phyloP scores from a whole-genome alignment of 1,284 basidiomycete species.

The Heterobasidion occidentale region DNA sequence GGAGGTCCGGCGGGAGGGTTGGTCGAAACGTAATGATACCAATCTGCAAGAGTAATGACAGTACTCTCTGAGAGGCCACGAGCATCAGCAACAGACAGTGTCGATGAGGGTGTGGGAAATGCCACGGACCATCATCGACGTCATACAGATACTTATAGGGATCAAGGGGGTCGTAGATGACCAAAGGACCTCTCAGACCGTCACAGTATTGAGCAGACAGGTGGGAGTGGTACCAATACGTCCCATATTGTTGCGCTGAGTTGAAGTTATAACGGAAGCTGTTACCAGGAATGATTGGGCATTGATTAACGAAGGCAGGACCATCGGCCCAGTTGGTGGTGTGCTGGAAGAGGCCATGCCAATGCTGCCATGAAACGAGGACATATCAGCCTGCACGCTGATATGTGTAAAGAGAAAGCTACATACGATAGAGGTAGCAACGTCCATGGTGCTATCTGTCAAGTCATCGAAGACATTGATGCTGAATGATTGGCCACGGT shows the following conservation, averaged over 20 bases:
- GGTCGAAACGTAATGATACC: constrained; percentile 13
- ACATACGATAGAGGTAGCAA: constrained; percentile 4
- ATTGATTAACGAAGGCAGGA: constrained; percentile 14
- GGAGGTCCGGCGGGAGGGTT: not conserved
- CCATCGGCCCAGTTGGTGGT: constrained; percentile 24
- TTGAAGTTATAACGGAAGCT: constrained; percentile 9
- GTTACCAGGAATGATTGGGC: constrained; percentile 12
- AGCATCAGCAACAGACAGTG: too few relatives aligned
- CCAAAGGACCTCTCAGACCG: constrained; percentile 21
- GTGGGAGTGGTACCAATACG: constrained; percentile 1
- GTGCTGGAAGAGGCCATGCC: constrained; percentile 16
- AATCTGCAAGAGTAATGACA: constrained; percentile 18
- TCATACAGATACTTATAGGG: constrained; percentile 8
- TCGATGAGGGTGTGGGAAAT: not conserved
- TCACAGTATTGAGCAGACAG: constrained; percentile 23
- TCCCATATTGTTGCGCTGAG: not conserved
- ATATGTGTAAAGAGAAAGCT: not conserved
- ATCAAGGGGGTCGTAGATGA: constrained; percentile 14
- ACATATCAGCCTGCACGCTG: not conserved
- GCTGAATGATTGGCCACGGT: not conserved
- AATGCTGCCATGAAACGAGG: not conserved
- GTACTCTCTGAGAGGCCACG: constrained; percentile 12
- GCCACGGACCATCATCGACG: constrained; percentile 6
- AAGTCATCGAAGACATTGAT: constrained; percentile 5
- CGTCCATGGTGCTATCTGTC: not conserved